Base-by-base conservation (phyloP, 768 basidiomycete genomes). In the Russula olivacea region DNA sequence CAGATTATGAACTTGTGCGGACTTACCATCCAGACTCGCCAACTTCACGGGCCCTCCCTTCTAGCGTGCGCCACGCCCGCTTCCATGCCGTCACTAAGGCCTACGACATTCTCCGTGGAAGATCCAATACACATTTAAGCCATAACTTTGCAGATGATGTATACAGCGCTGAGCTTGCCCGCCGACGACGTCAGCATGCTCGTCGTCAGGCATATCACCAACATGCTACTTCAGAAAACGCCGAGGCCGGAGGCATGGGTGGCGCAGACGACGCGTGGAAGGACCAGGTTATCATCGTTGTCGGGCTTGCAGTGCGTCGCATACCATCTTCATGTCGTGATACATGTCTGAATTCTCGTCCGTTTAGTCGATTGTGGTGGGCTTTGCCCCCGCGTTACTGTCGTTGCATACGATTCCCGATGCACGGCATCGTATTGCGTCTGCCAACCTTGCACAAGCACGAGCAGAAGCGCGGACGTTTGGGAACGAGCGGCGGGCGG, bases 1-100 rank as follows among this genome's bases (percentile, higher is more conserved):
- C 58, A 89, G 89, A 90, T 71, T 89, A 85, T 68, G 88, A 90
- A 34, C 80, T 91, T 45, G 88, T 87, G 43, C 83, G 85, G 50
- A 70, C 77, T 11, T 82, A 89, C 69, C 89, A 91, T 69, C 89
- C 89, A 3, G 89, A 91, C 71, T 82, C 83, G 3, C 74, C 77
- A 3, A 70, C 74, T 11, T 76, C 77, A 30, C 77, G 77, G 7
- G 59, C 68, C 21, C 63, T 84, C 21, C 70, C 81, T 1, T 70
- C 81, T 7, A 69, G 74, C 45, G 72, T 79, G 53, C 80, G 83
- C 9, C 86, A 85, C 61, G 74, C 77, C 8, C 81, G 82, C 3
- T 91, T 91, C 67, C 86, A 85, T 59, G 75, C 81, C 47, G 83
- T 91, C 54, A 80, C 81, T 9, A 75, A 78, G 9, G 85, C 89